phyloP scores from a whole-genome alignment of 2,329 filamentous ascomycete genomes.

The Colletotrichum sp. region DNA sequence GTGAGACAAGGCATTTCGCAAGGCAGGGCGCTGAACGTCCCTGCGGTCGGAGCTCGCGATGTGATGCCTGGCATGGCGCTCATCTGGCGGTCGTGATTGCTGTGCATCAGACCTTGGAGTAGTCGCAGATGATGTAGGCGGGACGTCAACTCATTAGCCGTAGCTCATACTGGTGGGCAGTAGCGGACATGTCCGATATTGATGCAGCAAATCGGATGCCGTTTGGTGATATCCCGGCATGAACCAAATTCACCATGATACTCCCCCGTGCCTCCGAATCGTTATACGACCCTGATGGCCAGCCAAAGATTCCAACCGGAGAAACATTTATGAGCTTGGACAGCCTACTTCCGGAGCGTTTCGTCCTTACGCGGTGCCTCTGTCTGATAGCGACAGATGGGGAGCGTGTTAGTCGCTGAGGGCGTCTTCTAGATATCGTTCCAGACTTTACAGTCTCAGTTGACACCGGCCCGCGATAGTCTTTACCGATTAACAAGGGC shows the following conservation, averaged over 20 bases:
- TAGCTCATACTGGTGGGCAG: neutral
- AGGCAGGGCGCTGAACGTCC: neutral
- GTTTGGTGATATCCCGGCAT: neutral
- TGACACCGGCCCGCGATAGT: neutral
- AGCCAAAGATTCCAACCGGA: neutral
- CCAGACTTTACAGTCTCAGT: neutral
- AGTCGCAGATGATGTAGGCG: neutral
- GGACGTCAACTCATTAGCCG: neutral
- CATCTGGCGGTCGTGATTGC: neutral
- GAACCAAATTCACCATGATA: neutral
- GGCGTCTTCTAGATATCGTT: neutral
- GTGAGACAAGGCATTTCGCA: conserved; percentile 5
- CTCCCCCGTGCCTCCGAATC: neutral
- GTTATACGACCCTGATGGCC: neutral
- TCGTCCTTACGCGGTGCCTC: neutral
- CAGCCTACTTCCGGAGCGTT: neutral
- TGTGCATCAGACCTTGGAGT: neutral
- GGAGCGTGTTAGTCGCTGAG: neutral
- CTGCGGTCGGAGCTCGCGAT: conserved; percentile 11
- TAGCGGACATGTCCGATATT: conserved; percentile 4
- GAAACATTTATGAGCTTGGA: neutral
- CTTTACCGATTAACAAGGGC: neutral
- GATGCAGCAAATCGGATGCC: neutral
- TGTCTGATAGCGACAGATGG: neutral
- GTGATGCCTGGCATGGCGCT: neutral